Percentiles rank a stretch among this genome's conserved stretches.
Evolutionary conservation across 2,329 filamentous ascomycete genomes (phyloP).

Genomic region (Monosporascus sp.): DNA sequence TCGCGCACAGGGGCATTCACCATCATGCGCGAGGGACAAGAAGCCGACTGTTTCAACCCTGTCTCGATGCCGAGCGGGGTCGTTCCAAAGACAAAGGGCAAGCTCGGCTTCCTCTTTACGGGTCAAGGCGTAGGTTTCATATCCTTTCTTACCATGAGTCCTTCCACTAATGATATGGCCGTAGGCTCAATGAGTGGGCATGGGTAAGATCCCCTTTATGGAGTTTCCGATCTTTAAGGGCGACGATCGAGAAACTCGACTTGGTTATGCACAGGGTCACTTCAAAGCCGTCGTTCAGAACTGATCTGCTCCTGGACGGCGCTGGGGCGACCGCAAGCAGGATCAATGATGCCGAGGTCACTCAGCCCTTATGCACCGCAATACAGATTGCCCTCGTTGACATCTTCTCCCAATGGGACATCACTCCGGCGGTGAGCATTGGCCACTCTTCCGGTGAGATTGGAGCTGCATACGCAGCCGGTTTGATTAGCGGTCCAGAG

Average conservation of each 20-base stretch:
- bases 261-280: conserved; percentile 2
- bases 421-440: conserved; percentile 28
- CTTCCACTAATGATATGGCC: neutral
- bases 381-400: conserved; percentile 38
- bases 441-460: conserved; percentile 38
- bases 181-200: conserved; percentile 5
- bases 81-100: neutral
- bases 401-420: conserved; percentile 28
- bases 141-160: neutral
- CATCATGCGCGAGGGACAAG: neutral
- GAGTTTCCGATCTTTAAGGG: conserved; percentile 1
- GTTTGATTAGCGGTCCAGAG: conserved; percentile 17
- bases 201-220: conserved; percentile 1
- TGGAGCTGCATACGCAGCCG: conserved; percentile 35
- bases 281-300: conserved; percentile 6
- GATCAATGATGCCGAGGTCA: conserved; percentile 15
- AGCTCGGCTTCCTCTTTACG: conserved; percentile 3
- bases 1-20: conserved; percentile 3
- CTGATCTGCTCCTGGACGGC: conserved; percentile 5
- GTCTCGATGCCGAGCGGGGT: neutral
- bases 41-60: neutral
- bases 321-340: neutral
- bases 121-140: conserved; percentile 4
- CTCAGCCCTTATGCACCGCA: conserved; percentile 37
- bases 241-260: conserved; percentile 10